phyloP scores from a whole-genome alignment of 75 land plant genomes.

The Picea sitchensis region DNA sequence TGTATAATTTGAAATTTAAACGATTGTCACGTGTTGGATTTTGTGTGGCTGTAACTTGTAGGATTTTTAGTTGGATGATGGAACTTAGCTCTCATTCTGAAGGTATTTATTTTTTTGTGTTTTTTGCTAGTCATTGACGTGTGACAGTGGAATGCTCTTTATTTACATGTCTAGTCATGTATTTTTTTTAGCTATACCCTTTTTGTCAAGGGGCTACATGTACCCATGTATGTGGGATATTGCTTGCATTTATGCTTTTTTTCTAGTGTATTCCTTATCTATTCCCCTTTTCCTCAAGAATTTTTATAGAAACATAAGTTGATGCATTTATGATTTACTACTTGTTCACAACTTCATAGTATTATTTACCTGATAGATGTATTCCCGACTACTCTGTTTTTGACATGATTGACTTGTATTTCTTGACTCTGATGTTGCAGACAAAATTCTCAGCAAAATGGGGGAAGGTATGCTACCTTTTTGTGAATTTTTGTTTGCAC shows the following conservation, averaged over 20 bases:
- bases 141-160: not conserved
- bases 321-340: too few species aligned
- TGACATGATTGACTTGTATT: not conserved
- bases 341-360: too few species aligned
- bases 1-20: too few species aligned
- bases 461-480: slow-evolving; percentile 63
- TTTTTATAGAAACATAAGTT: too few species aligned
- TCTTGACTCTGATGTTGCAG: slow-evolving; percentile 37
- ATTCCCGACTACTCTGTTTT: not conserved
- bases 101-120: not conserved
- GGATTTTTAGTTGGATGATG: too few species aligned
- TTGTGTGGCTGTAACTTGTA: too few species aligned
- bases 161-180: not conserved
- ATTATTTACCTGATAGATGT: too few species aligned
- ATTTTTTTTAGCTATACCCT: not conserved
- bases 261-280: too few species aligned
- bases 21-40: too few species aligned
- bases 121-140: not conserved
- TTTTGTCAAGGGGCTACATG: not conserved
- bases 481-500: not conserved
- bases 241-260: not conserved
- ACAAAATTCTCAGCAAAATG: slow-evolving; percentile 80
- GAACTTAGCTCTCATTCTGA: too few species aligned
- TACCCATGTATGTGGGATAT: not conserved
- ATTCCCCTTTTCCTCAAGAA: not conserved